Conservation (phyloP, 371 early-diverging fungal genomes). For the Apophysomyces variabilis region DNA sequence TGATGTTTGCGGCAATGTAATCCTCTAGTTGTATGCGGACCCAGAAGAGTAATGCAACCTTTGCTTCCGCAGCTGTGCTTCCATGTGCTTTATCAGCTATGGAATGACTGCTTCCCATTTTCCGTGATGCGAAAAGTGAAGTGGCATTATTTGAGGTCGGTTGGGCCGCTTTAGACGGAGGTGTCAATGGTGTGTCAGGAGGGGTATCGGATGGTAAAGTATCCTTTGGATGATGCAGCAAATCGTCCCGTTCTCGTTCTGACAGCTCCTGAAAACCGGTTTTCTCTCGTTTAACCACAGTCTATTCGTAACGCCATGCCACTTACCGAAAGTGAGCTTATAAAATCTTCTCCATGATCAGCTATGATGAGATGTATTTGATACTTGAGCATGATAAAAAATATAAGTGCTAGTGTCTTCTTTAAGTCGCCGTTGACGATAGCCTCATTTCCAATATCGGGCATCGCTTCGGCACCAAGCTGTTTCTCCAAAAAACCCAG, state of each 20-base stretch:
- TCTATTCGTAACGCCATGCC: not conserved
- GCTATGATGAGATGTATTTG: constrained; percentile 45
- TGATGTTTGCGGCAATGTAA: constrained; percentile 55
- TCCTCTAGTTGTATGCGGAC: constrained; percentile 64
- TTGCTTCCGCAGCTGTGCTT: constrained; percentile 46
- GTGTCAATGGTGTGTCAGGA: constrained; percentile 16
- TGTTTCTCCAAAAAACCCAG: constrained; percentile 68
- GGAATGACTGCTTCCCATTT: constrained; percentile 16
- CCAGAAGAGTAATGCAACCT: constrained; percentile 66
- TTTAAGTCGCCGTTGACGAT: constrained; percentile 87
- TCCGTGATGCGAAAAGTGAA: constrained; percentile 24
- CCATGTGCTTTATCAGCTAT: constrained; percentile 10
- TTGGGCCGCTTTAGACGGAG: constrained; percentile 12
- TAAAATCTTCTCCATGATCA: constrained; percentile 1
- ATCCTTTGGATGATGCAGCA: constrained; percentile 3
- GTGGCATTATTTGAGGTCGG: constrained; percentile 17
- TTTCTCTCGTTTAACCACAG: constrained; percentile 6
- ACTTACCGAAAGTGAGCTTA: constrained; percentile 5
- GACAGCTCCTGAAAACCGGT: constrained; percentile 10
- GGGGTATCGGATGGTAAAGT: constrained; percentile 7
- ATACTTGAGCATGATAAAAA: constrained; percentile 77
- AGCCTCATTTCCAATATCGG: constrained; percentile 80
- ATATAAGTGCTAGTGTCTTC: constrained; percentile 80
- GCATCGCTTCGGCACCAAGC: constrained; percentile 61
- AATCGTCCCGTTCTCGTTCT: constrained; percentile 11